A percentile compares a stretch with the other conserved stretches of the same genome.
Conservation (phyloP, 1,139 yeast species). For the Nakaseomyces delphensis region DNA sequence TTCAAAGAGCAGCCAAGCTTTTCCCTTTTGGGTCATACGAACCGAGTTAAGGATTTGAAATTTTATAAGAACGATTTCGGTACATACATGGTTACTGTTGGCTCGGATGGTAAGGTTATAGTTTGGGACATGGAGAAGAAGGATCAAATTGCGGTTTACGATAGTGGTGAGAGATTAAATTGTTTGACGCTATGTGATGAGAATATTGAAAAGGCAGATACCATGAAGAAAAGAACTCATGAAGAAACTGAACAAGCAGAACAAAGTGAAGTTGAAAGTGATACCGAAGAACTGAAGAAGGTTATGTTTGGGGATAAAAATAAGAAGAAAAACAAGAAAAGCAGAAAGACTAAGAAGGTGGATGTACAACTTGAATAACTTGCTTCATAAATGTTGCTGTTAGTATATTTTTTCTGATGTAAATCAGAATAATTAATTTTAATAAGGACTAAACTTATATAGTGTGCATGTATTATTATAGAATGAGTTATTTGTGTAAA, state of each 20-base stretch:
- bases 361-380: constrained; percentile 43
- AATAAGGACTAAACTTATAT: too few relatives aligned
- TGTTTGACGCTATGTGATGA: constrained; percentile 78
- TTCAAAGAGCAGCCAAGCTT: constrained; percentile 42
- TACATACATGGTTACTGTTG: constrained; percentile 63
- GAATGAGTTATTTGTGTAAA: background rate
- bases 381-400: too few relatives aligned
- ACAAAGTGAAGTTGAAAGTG: constrained; percentile 39
- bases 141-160: constrained; percentile 85
- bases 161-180: constrained; percentile 86
- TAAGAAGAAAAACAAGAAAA: constrained; percentile 38
- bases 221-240: constrained; percentile 57
- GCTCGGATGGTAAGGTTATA: constrained; percentile 88
- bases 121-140: constrained; percentile 68
- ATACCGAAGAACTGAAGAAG: constrained; percentile 35
- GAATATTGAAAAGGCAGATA: constrained; percentile 58
- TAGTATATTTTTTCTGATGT: too few relatives aligned
- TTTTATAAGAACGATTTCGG: constrained; percentile 41
- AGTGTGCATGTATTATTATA: background rate
- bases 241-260: constrained; percentile 52
- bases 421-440: too few relatives aligned
- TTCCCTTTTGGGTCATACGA: constrained; percentile 67
- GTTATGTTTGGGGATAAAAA: constrained; percentile 34
- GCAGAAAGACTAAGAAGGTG: constrained; percentile 35
- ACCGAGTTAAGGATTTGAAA: constrained; percentile 71